Conservation (phyloP, 73 alveolate species). For the Paramecium sonneborni region DNA sequence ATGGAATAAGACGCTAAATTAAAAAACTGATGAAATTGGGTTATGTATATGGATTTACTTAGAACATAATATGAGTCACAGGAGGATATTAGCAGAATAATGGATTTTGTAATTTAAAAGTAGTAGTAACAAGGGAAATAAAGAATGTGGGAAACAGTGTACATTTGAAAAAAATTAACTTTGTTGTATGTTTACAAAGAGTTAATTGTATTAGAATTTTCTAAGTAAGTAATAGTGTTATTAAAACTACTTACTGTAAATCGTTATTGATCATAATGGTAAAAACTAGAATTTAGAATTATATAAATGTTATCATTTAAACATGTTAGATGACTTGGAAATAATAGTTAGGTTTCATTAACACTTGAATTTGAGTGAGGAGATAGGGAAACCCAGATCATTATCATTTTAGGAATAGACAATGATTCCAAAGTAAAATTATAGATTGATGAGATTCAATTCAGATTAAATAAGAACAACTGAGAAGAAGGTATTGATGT, state of each 20-base stretch:
- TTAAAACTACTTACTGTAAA: not conserved
- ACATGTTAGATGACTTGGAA: not conserved
- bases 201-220: not conserved
- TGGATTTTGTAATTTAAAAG: not conserved
- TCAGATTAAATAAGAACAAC: not conserved
- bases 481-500: not conserved
- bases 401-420: not conserved
- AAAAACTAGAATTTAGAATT: slow-evolving; percentile 19
- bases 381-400: not conserved
- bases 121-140: not conserved
- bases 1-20: not conserved
- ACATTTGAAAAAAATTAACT: not conserved
- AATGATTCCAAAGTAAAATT: not conserved
- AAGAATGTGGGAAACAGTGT: not conserved
- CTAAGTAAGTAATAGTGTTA: not conserved
- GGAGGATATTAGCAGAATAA: not conserved
- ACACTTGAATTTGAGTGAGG: not conserved
- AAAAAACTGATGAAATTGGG: not conserved
- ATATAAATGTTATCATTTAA: slow-evolving; percentile 23
- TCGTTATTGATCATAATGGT: not conserved
- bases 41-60: not conserved
- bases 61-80: not conserved
- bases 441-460: not conserved
- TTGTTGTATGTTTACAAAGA: not conserved
- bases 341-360: slow-evolving; percentile 5